Conservation (phyloP, 2,329 filamentous ascomycete species). For the Trichoderma sp. region DNA sequence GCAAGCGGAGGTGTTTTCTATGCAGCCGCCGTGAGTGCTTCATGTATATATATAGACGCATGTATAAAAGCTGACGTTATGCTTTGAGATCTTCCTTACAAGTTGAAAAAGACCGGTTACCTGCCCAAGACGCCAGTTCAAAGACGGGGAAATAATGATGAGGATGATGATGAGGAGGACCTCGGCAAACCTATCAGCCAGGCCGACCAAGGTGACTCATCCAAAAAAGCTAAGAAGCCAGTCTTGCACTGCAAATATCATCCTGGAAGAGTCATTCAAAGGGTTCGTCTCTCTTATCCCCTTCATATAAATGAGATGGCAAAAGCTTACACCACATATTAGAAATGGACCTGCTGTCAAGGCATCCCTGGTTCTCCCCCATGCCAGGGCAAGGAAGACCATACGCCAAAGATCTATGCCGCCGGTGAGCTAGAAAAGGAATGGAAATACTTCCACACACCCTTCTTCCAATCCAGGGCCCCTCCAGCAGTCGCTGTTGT, state of each 20-base stretch:
- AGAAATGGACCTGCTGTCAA: conserved; percentile 38
- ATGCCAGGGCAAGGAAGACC: conserved; percentile 31
- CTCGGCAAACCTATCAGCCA: neutral
- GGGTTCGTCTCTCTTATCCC: conserved; percentile 25
- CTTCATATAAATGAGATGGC: neutral
- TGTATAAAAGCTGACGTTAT: neutral
- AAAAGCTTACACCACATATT: neutral
- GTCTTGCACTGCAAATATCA: conserved; percentile 32
- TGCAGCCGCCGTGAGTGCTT: conserved; percentile 31
- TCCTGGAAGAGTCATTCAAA: conserved; percentile 32
- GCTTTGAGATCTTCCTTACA: neutral
- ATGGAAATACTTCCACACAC: conserved; percentile 32
- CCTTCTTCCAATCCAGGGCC: neutral
- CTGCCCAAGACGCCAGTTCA: neutral
- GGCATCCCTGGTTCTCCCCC: conserved; percentile 26
- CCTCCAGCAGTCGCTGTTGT: conserved; percentile 39
- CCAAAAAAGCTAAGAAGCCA: neutral
- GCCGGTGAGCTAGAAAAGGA: conserved; percentile 31
- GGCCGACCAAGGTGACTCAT: neutral
- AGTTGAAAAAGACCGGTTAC: neutral
- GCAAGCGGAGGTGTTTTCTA: conserved; percentile 35
- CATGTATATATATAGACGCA: neutral
- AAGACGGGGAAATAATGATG: neutral
- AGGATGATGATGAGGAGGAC: neutral
- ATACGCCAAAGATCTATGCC: conserved; percentile 29